phyloP scores from a whole-genome alignment of 306 rosid genomes.

The Calophaca sinica region DNA sequence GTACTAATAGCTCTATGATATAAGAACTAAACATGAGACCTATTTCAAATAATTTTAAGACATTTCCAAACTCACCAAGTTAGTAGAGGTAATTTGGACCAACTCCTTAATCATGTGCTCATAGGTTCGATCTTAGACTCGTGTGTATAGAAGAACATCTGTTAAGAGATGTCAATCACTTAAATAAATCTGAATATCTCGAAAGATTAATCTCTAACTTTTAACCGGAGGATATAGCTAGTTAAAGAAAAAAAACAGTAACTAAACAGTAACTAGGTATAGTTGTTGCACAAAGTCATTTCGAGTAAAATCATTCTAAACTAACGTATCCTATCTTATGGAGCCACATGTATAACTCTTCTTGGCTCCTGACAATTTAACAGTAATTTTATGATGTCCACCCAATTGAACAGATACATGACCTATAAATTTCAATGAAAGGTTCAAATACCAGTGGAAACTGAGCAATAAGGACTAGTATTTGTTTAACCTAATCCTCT shows the following conservation, averaged over 20 bases:
- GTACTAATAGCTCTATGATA: neutral
- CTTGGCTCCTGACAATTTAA: neutral
- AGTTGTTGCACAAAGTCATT: too few relatives aligned
- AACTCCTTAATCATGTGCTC: too few relatives aligned
- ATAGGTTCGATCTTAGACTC: too few relatives aligned
- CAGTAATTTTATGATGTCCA: slow-evolving; percentile 30
- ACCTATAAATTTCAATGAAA: slow-evolving; percentile 45
- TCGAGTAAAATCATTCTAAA: too few relatives aligned
- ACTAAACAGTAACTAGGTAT: too few relatives aligned
- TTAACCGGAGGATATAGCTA: too few relatives aligned
- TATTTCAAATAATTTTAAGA: neutral
- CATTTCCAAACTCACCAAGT: neutral
- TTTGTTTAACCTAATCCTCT: slow-evolving; percentile 43
- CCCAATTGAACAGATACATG: slow-evolving; percentile 24
- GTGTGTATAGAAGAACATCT: too few relatives aligned
- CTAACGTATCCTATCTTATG: neutral
- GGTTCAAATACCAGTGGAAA: slow-evolving; percentile 29
- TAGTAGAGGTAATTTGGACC: too few relatives aligned
- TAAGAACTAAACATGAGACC: neutral
- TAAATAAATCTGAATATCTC: too few relatives aligned
- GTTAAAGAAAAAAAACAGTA: too few relatives aligned
- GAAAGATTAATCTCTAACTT: too few relatives aligned
- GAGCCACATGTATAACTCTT: neutral
- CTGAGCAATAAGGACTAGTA: neutral
- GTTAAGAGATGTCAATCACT: too few relatives aligned